Evolutionary conservation across 371 early-diverging fungal genomes (phyloP), one percentile per base, ranked within the genome.

Genomic region (Dichotomocladium elegans): DNA sequence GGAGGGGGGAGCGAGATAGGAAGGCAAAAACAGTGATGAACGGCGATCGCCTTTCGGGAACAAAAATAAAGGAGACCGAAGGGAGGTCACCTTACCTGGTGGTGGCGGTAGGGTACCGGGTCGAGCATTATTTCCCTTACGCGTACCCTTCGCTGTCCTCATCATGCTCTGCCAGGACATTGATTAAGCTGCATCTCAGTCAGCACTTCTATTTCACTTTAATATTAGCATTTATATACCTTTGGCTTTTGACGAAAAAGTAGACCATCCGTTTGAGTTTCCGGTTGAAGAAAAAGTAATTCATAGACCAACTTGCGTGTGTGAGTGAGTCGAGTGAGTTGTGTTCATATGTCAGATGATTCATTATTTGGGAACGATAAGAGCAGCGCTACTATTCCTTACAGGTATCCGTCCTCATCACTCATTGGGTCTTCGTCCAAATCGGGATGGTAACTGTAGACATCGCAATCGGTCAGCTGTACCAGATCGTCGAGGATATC

Each of bases 271-370:
- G 79, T 67, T 93, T 94, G 56, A 91, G 71, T 55, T 88, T 86
- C 49, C 88, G 83, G 71, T 96, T 95, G 57, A 86, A 89, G 75
- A 96, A 95, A 57, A 96, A 94, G 76, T 91, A 92, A 76, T 95
- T 92, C 72, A 94, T 88, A 25, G 91, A 90, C 95, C 94, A 93
- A 30, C 91, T 91, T 57, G 14, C 2, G 41, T 29, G n/a, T n/a
- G n/a, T n/a, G n/a, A n/a, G n/a, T n/a, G n/a, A n/a, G n/a, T n/a
- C n/a, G n/a, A n/a, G n/a, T n/a, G n/a, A n/a, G n/a, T 12, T 12
- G 21, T 11, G 12, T 37, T 37, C 37, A 17, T 21, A 37, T 37
- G n/a, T n/a, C n/a, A n/a, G n/a, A n/a, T n/a, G n/a, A n/a, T n/a
- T n/a, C n/a, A n/a, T n/a, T n/a, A n/a, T n/a, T n/a, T n/a, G n/a